Conservation (phyloP, 31 red algal genomes). For the Porphyra umbilicalis region DNA sequence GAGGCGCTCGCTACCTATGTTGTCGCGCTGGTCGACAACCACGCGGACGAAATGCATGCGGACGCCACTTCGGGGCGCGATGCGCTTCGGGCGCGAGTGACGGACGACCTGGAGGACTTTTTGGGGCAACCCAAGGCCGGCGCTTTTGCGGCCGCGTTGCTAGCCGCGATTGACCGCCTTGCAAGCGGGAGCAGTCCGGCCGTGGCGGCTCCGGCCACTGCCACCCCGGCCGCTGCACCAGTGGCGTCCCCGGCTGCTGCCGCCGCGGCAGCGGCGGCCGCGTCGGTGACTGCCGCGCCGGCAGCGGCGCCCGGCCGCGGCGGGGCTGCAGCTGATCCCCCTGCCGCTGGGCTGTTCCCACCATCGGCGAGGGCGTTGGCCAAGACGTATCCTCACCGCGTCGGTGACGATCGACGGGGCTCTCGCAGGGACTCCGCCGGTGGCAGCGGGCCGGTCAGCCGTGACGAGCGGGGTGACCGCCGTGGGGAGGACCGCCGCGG, state of each 20-base stretch:
- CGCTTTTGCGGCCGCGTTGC: constrained; percentile 29
- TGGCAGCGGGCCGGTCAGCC: not conserved
- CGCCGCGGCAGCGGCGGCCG: not conserved
- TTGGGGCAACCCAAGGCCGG: constrained; percentile 27
- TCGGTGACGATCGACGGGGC: not conserved
- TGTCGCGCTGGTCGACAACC: constrained; percentile 58
- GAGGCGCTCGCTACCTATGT: constrained; percentile 59
- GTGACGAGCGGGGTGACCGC: not conserved
- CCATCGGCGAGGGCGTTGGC: not conserved
- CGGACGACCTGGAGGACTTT: constrained; percentile 47
- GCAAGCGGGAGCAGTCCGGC: not conserved
- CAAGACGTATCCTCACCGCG: not conserved
- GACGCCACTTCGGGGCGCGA: constrained; percentile 28
- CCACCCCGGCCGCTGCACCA: not conserved
- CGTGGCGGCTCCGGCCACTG: not conserved
- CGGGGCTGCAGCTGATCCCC: not conserved
- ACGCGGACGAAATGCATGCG: constrained; percentile 35
- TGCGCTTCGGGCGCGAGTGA: constrained; percentile 24
- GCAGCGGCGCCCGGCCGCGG: too few species aligned
- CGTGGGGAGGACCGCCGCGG: not conserved
- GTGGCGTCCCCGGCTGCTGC: not conserved
- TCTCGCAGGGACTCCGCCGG: not conserved
- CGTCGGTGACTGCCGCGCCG: too few species aligned
- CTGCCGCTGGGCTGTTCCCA: not conserved
- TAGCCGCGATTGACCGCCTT: not conserved